Conservation (phyloP, 345 rosid genomes). For the Euphorbia lathyris region DNA sequence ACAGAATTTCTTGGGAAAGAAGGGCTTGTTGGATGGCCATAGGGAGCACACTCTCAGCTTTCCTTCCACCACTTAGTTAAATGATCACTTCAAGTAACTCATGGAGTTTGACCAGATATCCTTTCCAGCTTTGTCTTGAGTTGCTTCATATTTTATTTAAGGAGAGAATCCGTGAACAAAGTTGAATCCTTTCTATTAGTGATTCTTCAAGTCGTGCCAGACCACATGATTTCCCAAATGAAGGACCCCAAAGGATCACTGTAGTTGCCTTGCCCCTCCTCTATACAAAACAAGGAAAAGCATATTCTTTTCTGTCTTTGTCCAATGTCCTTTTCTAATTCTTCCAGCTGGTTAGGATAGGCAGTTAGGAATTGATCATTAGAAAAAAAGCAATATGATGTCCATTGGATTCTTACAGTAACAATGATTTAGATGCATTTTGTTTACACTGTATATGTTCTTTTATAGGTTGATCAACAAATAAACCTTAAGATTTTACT, state of each 20-base stretch:
- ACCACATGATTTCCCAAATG: no score
- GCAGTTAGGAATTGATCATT: neutral
- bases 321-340: neutral
- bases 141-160: no score
- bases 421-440: neutral
- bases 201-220: no score
- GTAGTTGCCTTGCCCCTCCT: neutral
- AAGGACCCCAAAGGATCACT: neutral
- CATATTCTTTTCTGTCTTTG: neutral
- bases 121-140: no score
- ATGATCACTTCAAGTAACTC: no score
- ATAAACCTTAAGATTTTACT: neutral
- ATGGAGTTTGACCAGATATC: no score
- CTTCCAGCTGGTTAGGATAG: neutral
- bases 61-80: no score
- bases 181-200: no score
- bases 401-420: neutral
- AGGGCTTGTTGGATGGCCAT: no score
- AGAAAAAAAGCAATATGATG: neutral
- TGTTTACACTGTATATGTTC: neutral
- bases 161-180: no score
- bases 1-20: no score
- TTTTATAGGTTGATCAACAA: neutral
- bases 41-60: no score
- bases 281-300: neutral